Evolutionary conservation across 257 asterid genomes (phyloP).

Genomic region (Thymus mandschuricus): DNA sequence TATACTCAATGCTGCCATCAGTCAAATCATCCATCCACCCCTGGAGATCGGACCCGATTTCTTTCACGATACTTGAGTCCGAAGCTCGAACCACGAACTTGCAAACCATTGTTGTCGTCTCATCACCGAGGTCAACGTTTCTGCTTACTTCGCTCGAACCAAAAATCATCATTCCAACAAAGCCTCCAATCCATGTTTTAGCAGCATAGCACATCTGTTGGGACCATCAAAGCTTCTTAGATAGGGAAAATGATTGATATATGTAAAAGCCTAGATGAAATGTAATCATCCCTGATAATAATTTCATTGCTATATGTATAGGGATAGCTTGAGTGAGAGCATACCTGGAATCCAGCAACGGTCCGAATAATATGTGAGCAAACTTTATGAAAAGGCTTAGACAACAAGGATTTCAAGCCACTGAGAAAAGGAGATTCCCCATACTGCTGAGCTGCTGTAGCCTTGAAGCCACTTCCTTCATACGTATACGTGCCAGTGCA

Average conservation of each 20-base stretch:
- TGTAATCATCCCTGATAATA: too few relatives aligned
- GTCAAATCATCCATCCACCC: slow-evolving; percentile 95
- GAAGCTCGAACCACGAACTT: slow-evolving; percentile 90
- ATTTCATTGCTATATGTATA: not conserved
- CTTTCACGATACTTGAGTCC: slow-evolving; percentile 75
- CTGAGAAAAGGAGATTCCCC: slow-evolving; percentile 93
- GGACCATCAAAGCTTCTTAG: not conserved
- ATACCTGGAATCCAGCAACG: slow-evolving; percentile 92
- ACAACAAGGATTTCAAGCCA: slow-evolving; percentile 76
- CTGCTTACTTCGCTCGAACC: slow-evolving; percentile 94
- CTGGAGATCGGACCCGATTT: slow-evolving; percentile 77
- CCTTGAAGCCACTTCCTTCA: slow-evolving; percentile 96
- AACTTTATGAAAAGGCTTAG: slow-evolving; percentile 90
- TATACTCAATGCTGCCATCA: slow-evolving; percentile 78
- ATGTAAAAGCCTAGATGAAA: not conserved
- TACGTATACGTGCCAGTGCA: slow-evolving; percentile 80
- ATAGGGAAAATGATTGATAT: not conserved
- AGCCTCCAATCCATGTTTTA: slow-evolving; percentile 89
- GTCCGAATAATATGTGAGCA: slow-evolving; percentile 90
- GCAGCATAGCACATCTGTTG: slow-evolving; percentile 87
- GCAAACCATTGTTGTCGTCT: slow-evolving; percentile 92
- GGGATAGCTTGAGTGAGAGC: slow-evolving; percentile 23
- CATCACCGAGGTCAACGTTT: slow-evolving; percentile 89
- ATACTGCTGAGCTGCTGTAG: slow-evolving; percentile 93
- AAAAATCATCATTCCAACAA: slow-evolving; percentile 87